These are phyloP conservation scores for Fusarium sp. DNA, from an alignment of 2,329 filamentous ascomycete genomes.

Conservation along the genomic window DNA sequence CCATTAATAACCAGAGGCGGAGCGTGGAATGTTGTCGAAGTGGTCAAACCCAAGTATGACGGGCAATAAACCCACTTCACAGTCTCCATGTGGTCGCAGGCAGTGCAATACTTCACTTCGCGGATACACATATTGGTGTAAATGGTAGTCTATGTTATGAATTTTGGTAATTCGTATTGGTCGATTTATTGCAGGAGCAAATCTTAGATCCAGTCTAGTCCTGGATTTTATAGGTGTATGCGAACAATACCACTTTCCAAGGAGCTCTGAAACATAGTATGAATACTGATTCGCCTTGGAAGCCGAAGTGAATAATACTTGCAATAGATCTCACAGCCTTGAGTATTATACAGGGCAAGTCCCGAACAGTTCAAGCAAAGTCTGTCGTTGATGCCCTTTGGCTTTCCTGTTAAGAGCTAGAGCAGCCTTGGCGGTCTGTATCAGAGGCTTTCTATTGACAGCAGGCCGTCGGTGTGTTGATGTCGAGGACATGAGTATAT, in stretches of 20 bases:
- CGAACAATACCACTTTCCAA: too few relatives aligned
- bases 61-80: background rate
- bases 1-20: background rate
- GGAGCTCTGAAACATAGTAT: too few relatives aligned
- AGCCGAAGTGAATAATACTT: background rate
- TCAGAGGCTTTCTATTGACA: too few relatives aligned
- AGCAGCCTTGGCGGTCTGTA: too few relatives aligned
- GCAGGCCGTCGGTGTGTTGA: too few relatives aligned
- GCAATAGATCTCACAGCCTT: too few relatives aligned
- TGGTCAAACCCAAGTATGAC: background rate
- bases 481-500: too few relatives aligned
- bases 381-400: too few relatives aligned
- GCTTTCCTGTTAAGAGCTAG: too few relatives aligned
- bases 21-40: background rate
- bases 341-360: too few relatives aligned
- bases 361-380: too few relatives aligned
- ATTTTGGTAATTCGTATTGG: accelerated
- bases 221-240: background rate
- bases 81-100: background rate
- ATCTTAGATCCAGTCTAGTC: background rate
- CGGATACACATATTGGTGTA: background rate
- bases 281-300: accelerated
- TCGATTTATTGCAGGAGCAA: accelerated
- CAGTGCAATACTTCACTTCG: background rate
- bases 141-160: accelerated